A percentile compares a stretch with the other conserved stretches of the same genome.
phyloP scores from a whole-genome alignment of 2,329 filamentous ascomycete species.

The Tolypocladium amazonense region DNA sequence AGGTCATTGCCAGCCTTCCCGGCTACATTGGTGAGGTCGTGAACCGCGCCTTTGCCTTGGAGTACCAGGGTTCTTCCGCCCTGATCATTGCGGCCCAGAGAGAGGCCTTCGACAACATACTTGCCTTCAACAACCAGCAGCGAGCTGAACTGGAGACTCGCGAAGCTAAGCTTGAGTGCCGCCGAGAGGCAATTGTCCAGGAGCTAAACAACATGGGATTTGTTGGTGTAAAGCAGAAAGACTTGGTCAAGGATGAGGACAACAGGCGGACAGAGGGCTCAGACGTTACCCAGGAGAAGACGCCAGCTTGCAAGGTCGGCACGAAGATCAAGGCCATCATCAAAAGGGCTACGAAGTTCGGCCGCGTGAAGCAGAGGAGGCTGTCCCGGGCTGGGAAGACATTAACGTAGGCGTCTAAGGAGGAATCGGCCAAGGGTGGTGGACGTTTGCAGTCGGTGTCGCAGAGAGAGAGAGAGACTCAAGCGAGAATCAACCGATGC shows the following conservation, averaged over 20 bases:
- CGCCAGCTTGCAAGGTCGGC: background rate
- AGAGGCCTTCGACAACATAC: background rate
- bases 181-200: background rate
- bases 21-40: conserved; percentile 13
- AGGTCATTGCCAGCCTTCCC: background rate
- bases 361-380: background rate
- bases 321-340: background rate
- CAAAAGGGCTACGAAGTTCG: background rate
- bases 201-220: background rate
- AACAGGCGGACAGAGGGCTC: background rate
- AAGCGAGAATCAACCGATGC: background rate
- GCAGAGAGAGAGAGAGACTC: background rate
- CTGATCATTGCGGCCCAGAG: background rate
- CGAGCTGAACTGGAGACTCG: conserved; percentile 6
- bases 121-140: conserved; percentile 6
- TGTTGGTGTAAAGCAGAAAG: background rate
- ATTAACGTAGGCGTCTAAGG: background rate
- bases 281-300: background rate
- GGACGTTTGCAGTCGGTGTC: background rate
- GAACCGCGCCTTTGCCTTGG: conserved; percentile 7
- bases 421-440: background rate
- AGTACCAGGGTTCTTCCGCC: conserved; percentile 1
- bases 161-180: background rate
- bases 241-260: background rate
- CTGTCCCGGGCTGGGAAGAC: background rate